phyloP scores from a whole-genome alignment of 192 early-diverging fungal species.

The Coemansia guatemalensis region DNA sequence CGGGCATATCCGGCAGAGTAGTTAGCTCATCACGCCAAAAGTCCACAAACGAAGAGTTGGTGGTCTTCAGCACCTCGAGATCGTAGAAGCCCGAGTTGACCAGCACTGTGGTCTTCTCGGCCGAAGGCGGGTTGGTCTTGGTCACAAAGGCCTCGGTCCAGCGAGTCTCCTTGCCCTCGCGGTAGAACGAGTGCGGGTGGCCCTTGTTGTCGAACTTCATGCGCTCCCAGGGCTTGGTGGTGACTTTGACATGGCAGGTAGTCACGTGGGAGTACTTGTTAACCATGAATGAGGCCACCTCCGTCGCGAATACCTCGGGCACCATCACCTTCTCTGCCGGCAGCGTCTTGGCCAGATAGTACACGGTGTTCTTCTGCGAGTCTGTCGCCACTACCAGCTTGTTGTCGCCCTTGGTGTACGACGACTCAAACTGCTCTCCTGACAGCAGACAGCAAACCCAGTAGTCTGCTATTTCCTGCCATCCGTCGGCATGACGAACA shows the following conservation, averaged over 20 bases:
- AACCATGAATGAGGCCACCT: conserved; percentile 69
- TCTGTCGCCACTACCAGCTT: conserved; percentile 74
- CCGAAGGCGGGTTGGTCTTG: conserved; percentile 32
- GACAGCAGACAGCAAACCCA: conserved; percentile 62
- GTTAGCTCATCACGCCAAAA: conserved; percentile 74
- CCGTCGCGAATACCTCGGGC: conserved; percentile 70
- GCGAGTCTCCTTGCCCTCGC: conserved; percentile 68
- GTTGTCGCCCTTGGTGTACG: conserved; percentile 79
- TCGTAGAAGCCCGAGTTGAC: conserved; percentile 69
- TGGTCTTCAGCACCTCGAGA: conserved; percentile 80
- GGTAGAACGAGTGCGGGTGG: conserved; percentile 71
- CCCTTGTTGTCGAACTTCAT: conserved; percentile 59
- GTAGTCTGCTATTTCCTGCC: conserved; percentile 70
- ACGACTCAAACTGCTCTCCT: conserved; percentile 59
- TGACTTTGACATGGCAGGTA: conserved; percentile 63
- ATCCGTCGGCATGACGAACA: conserved; percentile 56
- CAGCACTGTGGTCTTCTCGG: conserved; percentile 17
- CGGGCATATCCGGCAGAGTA: conserved; percentile 70
- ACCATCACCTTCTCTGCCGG: conserved; percentile 62
- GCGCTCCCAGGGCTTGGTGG: conserved; percentile 75
- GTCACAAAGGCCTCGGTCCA: conserved; percentile 60
- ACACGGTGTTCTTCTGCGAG: conserved; percentile 77
- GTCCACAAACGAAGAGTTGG: conserved; percentile 74
- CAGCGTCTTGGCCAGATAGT: conserved; percentile 68
- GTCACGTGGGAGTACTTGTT: conserved; percentile 71